Percentiles rank a stretch among this genome's conserved stretches.
Conservation (phyloP, 495 filamentous ascomycete genomes). For the Astrothelium subdiscretum region DNA sequence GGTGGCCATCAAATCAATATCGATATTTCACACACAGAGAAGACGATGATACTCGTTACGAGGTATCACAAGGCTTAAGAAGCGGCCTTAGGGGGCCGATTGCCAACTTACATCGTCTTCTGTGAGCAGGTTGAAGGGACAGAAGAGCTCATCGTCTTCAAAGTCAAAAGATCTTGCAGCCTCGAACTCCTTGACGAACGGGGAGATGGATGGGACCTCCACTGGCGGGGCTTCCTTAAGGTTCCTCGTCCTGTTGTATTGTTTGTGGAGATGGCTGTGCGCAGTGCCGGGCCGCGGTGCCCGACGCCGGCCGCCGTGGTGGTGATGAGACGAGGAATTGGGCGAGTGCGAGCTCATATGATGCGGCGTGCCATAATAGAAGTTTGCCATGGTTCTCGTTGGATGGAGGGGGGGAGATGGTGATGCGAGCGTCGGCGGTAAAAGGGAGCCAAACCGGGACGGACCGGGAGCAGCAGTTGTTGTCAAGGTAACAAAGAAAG, state of each 20-base stretch:
- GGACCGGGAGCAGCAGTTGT: not conserved
- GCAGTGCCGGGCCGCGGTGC: conserved; percentile 46
- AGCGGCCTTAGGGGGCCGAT: not conserved
- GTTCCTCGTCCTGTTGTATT: conserved; percentile 58
- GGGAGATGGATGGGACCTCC: conserved; percentile 69
- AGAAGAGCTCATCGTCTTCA: conserved; percentile 95
- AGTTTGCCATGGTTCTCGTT: conserved; percentile 56
- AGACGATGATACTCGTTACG: conserved; percentile 6
- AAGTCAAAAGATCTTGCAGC: conserved; percentile 90
- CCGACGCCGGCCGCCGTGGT: conserved; percentile 76
- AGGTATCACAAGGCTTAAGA: not conserved
- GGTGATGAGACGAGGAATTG: conserved; percentile 57
- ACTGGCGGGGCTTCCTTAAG: conserved; percentile 72
- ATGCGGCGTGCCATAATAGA: conserved; percentile 41
- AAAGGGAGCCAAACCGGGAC: not conserved
- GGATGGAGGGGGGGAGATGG: conserved; percentile 12
- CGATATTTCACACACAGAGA: conserved; percentile 8
- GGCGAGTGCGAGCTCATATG: conserved; percentile 27
- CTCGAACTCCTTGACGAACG: conserved; percentile 73
- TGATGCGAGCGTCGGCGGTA: conserved; percentile 10
- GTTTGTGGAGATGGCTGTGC: conserved; percentile 48
- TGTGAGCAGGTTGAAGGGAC: conserved; percentile 74
- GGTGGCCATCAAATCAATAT: conserved; percentile 15
- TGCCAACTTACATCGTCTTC: conserved; percentile 80
- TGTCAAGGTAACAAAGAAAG: conserved; percentile 1